A percentile compares a stretch with the other conserved stretches of the same genome.
Conservation (phyloP, 2,329 filamentous ascomycete species). For the Penicillium sp. region DNA sequence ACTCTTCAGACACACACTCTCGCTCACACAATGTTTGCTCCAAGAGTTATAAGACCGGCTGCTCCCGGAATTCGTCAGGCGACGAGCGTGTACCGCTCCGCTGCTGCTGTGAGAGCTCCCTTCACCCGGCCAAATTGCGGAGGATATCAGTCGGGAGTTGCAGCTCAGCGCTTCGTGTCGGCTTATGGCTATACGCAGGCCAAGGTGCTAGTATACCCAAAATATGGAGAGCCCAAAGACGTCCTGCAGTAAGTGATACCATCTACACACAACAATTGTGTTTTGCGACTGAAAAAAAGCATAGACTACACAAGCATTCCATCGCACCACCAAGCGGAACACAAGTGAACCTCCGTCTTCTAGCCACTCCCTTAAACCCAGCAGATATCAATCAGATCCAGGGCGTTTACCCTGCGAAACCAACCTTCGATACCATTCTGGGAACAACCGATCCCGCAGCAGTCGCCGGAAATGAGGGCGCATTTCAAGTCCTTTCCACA, state of each 20-base stretch:
- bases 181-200: slow-evolving; percentile 49
- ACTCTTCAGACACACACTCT: not conserved
- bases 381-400: slow-evolving; percentile 98
- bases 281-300: not conserved
- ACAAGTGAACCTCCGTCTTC: slow-evolving; percentile 74
- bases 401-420: slow-evolving; percentile 87
- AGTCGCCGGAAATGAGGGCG: slow-evolving; percentile 69
- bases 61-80: not conserved
- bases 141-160: slow-evolving; percentile 14
- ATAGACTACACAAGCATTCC: slow-evolving; percentile 46
- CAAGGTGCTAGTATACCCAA: slow-evolving; percentile 46
- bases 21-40: slow-evolving; percentile 9
- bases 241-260: slow-evolving; percentile 36
- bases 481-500: slow-evolving; percentile 77
- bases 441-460: slow-evolving; percentile 73
- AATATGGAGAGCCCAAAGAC: slow-evolving; percentile 48
- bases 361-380: slow-evolving; percentile 90
- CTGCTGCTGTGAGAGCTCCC: slow-evolving; percentile 16
- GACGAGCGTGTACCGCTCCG: slow-evolving; percentile 4
- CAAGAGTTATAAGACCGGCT: not conserved
- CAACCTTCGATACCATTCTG: slow-evolving; percentile 69
- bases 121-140: slow-evolving; percentile 13
- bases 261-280: not conserved
- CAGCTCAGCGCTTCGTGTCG: slow-evolving; percentile 37
- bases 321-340: slow-evolving; percentile 53